A percentile compares a stretch with the other conserved stretches of the same genome.
phyloP scores from a whole-genome alignment of 176 grass and related monocot species.

The Oryza brachyantha region DNA sequence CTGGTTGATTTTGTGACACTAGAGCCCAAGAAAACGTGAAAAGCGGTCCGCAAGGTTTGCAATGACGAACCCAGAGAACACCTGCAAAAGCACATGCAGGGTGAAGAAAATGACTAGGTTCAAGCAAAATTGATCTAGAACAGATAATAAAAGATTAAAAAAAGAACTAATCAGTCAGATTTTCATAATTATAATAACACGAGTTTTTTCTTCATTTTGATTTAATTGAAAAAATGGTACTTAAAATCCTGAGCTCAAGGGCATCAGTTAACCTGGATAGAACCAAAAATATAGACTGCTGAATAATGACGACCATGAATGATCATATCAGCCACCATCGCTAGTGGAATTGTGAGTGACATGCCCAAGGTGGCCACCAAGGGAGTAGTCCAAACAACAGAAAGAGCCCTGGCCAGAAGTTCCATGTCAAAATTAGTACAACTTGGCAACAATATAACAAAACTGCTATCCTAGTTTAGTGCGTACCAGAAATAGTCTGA shows the following conservation, averaged over 20 bases:
- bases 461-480: neutral
- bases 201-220: neutral
- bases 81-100: slow-evolving; percentile 45
- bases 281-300: slow-evolving; percentile 87
- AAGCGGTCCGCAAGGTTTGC: slow-evolving; percentile 75
- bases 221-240: neutral
- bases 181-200: neutral
- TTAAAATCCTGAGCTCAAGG: slow-evolving; percentile 12
- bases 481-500: slow-evolving; percentile 94
- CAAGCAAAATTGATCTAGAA: neutral
- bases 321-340: slow-evolving; percentile 96
- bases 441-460: neutral
- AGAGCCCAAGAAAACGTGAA: slow-evolving; percentile 67
- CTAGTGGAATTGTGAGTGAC: slow-evolving; percentile 95
- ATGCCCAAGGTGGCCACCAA: slow-evolving; percentile 96
- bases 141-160: neutral
- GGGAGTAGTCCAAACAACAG: slow-evolving; percentile 95
- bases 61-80: slow-evolving; percentile 94
- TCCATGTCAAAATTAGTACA: neutral
- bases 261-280: slow-evolving; percentile 69
- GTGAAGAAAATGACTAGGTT: slow-evolving; percentile 2
- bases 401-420: slow-evolving; percentile 69
- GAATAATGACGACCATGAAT: slow-evolving; percentile 96
- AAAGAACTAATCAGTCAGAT: neutral
- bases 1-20: slow-evolving; percentile 26